Evolutionary conservation across 2,329 filamentous ascomycete genomes (phyloP), one percentile per base, ranked within the genome.

Genomic region (Colletotrichum plurivorum): DNA sequence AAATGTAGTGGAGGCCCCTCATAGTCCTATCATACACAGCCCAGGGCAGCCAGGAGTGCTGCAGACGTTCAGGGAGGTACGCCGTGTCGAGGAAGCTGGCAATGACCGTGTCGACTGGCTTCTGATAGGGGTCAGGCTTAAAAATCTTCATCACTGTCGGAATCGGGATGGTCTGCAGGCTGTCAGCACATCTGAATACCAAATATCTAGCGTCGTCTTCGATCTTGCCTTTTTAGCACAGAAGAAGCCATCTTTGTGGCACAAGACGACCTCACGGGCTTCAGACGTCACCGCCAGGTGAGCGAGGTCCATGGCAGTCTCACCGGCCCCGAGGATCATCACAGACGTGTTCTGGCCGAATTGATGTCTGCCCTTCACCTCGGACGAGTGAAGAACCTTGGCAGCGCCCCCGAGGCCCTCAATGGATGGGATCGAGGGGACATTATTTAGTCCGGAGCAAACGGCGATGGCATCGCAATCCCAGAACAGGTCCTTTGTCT

Each of bases 21-120:
- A 85, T 78, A 73, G 83, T 85, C 27, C 73, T 73, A 59, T 86
- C 82, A 67, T 87, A 87, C 61, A 82, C 82, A 1, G 71, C 72
- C 85, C 85, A 87, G 5, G 83, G 78, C 3, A 83, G 68, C 1
- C 72, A 76, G 15, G 81, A 81, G n/a, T 78, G 78, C 65, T 84
- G 82, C 0, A 87, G 75, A 4, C 80, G 66, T 0, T 82, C 82
- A n/a, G 85, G 84, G 5, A 83, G 81, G 62, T 87, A 87, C 5
- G 84, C 83, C 0, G 85, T 86, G 69, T 87, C 84, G 68, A 87
- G 86, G 5, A 87, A 73, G 62, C 83, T 85, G 10, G 84, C 84
- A 1, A 83, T 77, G 1, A 81, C 81, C 3, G 81, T 79, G 70
- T 87, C 85, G 15, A 84, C 79, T 0, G 85, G 84, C 46, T 85